These are phyloP conservation scores for Cyathus striatus DNA, from an alignment of 768 basidiomycete genomes.

Conservation along the genomic window DNA sequence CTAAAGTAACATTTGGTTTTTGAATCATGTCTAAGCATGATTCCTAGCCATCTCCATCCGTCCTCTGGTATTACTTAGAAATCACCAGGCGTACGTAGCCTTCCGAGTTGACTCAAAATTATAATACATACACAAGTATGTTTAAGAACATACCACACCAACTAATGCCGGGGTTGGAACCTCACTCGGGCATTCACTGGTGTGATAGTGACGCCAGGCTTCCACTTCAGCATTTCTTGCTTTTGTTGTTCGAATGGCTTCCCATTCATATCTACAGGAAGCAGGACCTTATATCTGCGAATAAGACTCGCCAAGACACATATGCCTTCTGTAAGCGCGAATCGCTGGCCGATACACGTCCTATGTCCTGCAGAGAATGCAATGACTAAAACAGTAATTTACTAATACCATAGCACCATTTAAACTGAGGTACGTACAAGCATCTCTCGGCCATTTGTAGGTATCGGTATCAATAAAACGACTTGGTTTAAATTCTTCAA, in stretches of 20 bases:
- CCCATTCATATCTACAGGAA: constrained; percentile 28
- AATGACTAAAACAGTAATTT: constrained; percentile 18
- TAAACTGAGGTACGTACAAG: constrained; percentile 21
- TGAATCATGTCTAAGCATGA: no score
- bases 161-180: background rate
- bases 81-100: no score
- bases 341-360: constrained; percentile 45
- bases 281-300: constrained; percentile 31
- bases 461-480: constrained; percentile 44
- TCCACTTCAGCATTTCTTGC: constrained; percentile 28
- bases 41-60: no score
- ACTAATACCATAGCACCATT: background rate
- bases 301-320: constrained; percentile 39
- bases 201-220: constrained; percentile 24
- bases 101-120: no score
- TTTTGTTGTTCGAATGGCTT: constrained; percentile 26
- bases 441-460: constrained; percentile 48
- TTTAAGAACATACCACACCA: background rate
- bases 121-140: no score
- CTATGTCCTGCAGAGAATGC: constrained; percentile 42
- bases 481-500: constrained; percentile 38
- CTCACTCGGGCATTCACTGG: constrained; percentile 23
- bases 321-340: constrained; percentile 35
- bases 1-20: no score
- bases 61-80: no score